Base-by-base conservation (phyloP, 2,329 filamentous ascomycete species). In the Colletotrichum paranaense region DNA sequence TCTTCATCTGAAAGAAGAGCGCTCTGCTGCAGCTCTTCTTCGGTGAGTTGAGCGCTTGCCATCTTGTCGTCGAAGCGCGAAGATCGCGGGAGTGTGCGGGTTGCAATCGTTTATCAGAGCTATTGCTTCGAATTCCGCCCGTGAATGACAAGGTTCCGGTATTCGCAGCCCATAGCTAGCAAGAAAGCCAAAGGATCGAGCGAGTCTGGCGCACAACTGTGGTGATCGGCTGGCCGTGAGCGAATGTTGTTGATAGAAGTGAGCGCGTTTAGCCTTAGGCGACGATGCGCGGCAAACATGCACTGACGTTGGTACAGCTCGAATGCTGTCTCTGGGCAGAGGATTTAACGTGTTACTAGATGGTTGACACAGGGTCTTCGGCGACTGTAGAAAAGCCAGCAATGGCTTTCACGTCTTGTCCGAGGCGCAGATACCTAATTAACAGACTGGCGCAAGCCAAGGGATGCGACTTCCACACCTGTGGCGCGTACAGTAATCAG, bases 11-110 rank as follows among this genome's bases (percentile, higher is more conserved):
- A 88, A 68, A 86, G 82, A 76, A 88, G 82, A 56, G 86, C 86
- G 79, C 88, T 89, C 77, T 89, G 87, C 77, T 90, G 89, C 69
- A 89, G 83, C 79, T 90, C 87, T 72, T 91, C 88, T 78, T 90
- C 86, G 82, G 88, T 89, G 62, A 86, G 82, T 77, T 89, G 88
- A 68, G 86, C 84, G 77, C 85, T 88, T 65, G 85, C 81, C 86
- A 89, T 89, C 14, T 53, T 60, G 52, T 11, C 49, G 11, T 30
- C 52, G 19, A 28, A 26, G 38, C 26, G 30, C 5, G 22, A 12
- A 49, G n/a, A 30, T 38, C 16, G 30, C 49, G 5, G 16, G 28
- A 42, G 28, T 22, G 11, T 32, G 38, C 26, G 28, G 22, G 12
- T 49, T 55, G 42, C 22, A 32, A 52, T 67, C 19, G 22, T 16